phyloP scores from a whole-genome alignment of 345 rosid species.

The Hibiscus syriacus region DNA sequence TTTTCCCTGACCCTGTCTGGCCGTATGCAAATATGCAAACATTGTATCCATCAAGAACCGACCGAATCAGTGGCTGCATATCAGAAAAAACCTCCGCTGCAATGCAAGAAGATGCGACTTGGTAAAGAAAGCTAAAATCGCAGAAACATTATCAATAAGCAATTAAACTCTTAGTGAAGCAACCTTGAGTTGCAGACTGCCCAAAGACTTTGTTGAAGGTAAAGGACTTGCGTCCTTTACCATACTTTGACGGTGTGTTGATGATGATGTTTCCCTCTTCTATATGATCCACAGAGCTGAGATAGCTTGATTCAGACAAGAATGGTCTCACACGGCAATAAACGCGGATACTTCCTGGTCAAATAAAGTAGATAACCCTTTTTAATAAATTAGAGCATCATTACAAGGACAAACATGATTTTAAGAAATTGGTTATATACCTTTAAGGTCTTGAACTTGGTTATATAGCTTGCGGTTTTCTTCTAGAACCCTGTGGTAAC shows the following conservation, averaged over 20 bases:
- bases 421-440: constrained; percentile 31
- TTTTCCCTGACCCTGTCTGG: constrained; percentile 97
- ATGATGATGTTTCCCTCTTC: constrained; percentile 69
- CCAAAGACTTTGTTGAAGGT: constrained; percentile 91
- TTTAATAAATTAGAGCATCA: constrained; percentile 8
- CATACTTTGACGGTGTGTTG: constrained; percentile 63
- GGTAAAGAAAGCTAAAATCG: background rate
- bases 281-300: constrained; percentile 54
- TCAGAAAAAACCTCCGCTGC: constrained; percentile 95
- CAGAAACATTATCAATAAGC: background rate
- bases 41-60: constrained; percentile 94
- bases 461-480: constrained; percentile 95
- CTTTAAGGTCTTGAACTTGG: constrained; percentile 95
- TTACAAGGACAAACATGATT: background rate
- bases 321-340: constrained; percentile 94
- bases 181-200: constrained; percentile 89
- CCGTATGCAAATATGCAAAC: constrained; percentile 99
- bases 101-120: constrained; percentile 16
- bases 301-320: constrained; percentile 57
- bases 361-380: constrained; percentile 7
- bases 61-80: constrained; percentile 91
- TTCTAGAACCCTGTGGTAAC: constrained; percentile 86
- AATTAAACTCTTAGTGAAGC: background rate
- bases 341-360: constrained; percentile 81
- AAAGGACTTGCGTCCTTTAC: constrained; percentile 70